A percentile compares a stretch with the other conserved stretches of the same genome.
Conservation (phyloP, 768 basidiomycete species). For the Boletus rufocinnamomeus region DNA sequence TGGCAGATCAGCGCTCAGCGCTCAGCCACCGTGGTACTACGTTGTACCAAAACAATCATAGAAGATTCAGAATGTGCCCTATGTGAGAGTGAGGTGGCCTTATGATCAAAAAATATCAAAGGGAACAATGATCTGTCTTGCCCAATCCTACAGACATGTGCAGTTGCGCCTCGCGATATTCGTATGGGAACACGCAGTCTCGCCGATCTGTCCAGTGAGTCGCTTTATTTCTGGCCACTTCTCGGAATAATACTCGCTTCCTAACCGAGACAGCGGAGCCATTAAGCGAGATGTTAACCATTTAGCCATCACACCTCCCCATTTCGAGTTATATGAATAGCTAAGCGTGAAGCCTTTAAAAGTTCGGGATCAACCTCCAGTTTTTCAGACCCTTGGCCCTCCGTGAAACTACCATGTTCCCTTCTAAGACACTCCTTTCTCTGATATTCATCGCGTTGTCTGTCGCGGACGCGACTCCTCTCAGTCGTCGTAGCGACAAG, state of each 20-base stretch:
- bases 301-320: neutral
- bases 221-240: neutral
- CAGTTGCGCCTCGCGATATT: neutral
- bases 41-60: too few relatives aligned
- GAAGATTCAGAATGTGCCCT: too few relatives aligned
- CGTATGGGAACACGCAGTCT: neutral
- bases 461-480: constrained; percentile 16
- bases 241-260: neutral
- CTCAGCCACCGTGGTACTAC: too few relatives aligned
- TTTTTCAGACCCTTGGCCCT: neutral
- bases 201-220: neutral
- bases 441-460: constrained; percentile 17
- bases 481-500: constrained; percentile 7
- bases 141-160: neutral
- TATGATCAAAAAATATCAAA: too few relatives aligned
- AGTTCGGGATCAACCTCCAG: too few relatives aligned
- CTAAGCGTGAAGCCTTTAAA: neutral
- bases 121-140: neutral
- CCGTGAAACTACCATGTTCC: constrained; percentile 12
- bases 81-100: too few relatives aligned
- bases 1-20: too few relatives aligned
- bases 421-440: constrained; percentile 8
- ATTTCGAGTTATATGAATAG: neutral
- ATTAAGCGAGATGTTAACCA: neutral
- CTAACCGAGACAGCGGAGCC: neutral